Percentiles rank a stretch among this genome's conserved stretches.
Conservation (phyloP, 2,329 filamentous ascomycete species). For the Leptographium lundbergii region DNA sequence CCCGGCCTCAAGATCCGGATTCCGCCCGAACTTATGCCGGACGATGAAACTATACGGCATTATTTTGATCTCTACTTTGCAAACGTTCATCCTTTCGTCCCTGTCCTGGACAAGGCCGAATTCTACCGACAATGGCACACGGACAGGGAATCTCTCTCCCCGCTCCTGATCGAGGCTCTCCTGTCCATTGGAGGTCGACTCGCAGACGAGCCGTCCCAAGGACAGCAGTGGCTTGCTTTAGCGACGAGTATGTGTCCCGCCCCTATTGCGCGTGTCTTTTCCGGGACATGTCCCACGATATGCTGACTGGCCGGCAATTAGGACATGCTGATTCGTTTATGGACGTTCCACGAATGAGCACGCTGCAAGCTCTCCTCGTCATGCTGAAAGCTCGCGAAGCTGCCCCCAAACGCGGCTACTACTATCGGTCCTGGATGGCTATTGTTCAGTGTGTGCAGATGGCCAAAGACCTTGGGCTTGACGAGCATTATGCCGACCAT, state of each 20-base stretch:
- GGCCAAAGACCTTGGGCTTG: conserved; percentile 79
- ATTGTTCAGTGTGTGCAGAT: conserved; percentile 86
- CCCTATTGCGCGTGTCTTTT: not conserved
- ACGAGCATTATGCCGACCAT: conserved; percentile 77
- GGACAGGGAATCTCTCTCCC: conserved; percentile 73
- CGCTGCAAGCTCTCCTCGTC: conserved; percentile 78
- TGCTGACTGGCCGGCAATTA: conserved; percentile 20
- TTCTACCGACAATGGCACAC: conserved; percentile 87
- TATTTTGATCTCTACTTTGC: conserved; percentile 88
- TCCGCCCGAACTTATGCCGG: conserved; percentile 84
- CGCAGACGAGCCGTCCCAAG: conserved; percentile 70
- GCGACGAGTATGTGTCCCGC: conserved; percentile 52
- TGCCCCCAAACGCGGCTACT: conserved; percentile 87
- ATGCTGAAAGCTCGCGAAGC: conserved; percentile 84
- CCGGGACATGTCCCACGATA: not conserved
- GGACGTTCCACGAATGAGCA: conserved; percentile 81
- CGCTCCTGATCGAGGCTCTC: conserved; percentile 76
- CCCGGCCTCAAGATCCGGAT: conserved; percentile 74
- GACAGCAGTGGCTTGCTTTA: conserved; percentile 84
- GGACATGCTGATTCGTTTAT: conserved; percentile 89
- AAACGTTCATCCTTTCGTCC: conserved; percentile 85
- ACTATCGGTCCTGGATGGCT: conserved; percentile 95
- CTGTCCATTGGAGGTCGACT: conserved; percentile 81
- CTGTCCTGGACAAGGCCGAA: conserved; percentile 68
- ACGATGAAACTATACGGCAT: conserved; percentile 65